phyloP scores from a whole-genome alignment of 768 basidiomycete genomes.

The Termitomyces eurrhizus region DNA sequence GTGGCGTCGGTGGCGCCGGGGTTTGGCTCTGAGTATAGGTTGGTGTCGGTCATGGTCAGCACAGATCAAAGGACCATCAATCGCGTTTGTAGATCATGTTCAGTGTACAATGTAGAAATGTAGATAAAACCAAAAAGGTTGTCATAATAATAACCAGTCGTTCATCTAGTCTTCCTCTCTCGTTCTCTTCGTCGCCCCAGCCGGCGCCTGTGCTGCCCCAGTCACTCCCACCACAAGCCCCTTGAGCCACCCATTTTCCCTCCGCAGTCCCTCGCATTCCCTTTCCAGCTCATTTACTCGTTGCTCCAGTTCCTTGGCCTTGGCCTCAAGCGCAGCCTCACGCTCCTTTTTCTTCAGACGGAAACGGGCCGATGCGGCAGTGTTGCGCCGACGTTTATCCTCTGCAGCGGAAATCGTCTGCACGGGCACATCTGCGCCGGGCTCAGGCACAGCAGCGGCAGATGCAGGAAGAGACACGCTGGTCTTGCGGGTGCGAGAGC shows the following conservation, averaged over 20 bases:
- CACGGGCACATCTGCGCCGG: slow-evolving; percentile 18
- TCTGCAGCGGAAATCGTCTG: slow-evolving; percentile 54
- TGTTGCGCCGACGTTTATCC: slow-evolving; percentile 92
- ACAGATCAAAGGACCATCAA: background rate
- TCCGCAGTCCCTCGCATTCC: slow-evolving; percentile 83
- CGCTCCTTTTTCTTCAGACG: slow-evolving; percentile 95
- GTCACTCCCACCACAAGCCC: slow-evolving; percentile 87
- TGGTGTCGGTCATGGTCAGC: background rate
- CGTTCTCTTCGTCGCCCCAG: slow-evolving; percentile 18
- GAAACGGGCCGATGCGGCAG: slow-evolving; percentile 90
- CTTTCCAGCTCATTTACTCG: slow-evolving; percentile 81
- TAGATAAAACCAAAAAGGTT: background rate
- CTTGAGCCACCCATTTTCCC: slow-evolving; percentile 93
- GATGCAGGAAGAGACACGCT: slow-evolving; percentile 33
- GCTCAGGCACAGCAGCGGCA: slow-evolving; percentile 23
- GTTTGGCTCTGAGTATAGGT: too few species aligned
- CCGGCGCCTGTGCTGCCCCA: slow-evolving; percentile 51
- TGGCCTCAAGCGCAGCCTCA: slow-evolving; percentile 82
- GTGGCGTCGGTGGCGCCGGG: too few species aligned
- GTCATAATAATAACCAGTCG: slow-evolving; percentile 11
- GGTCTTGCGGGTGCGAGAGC: slow-evolving; percentile 51
- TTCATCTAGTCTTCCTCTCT: slow-evolving; percentile 16
- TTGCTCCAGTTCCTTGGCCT: slow-evolving; percentile 79
- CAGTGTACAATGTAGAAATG: too few species aligned
- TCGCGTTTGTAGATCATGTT: too few species aligned